Conservation (phyloP, 2,329 filamentous ascomycete species). For the Paracorniculantispora psalliotae region DNA sequence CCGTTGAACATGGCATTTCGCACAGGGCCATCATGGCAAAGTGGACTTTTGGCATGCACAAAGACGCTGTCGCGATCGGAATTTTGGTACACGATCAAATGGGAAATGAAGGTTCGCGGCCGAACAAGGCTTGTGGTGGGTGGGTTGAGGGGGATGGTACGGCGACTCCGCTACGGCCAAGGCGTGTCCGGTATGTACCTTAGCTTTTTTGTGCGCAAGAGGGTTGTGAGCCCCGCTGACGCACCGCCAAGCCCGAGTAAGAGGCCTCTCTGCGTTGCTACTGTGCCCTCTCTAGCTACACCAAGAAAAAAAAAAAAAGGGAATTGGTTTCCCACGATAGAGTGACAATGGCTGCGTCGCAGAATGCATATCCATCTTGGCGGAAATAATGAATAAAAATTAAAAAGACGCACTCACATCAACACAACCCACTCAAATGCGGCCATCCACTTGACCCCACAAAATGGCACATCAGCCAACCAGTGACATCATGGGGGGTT, state of each 20-base stretch:
- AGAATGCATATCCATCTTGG: too few species aligned
- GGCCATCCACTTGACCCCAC: too few species aligned
- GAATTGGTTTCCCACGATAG: too few species aligned
- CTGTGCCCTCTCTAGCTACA: too few species aligned
- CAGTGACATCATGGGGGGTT: conserved; percentile 2
- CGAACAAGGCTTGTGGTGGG: not conserved
- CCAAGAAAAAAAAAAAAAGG: too few species aligned
- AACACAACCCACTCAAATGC: too few species aligned
- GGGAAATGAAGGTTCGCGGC: not conserved
- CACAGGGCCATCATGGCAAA: not conserved
- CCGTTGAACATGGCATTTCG: not conserved
- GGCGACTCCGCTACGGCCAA: not conserved
- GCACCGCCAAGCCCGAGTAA: not conserved
- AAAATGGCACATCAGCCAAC: not conserved
- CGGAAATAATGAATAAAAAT: too few species aligned
- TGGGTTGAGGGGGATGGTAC: not conserved
- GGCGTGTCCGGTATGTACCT: not conserved
- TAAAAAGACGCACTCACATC: too few species aligned
- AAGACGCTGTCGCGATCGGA: conserved; percentile 4
- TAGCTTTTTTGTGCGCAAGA: not conserved
- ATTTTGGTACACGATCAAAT: not conserved
- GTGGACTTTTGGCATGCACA: not conserved
- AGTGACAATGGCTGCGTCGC: too few species aligned
- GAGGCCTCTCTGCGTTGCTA: too few species aligned
- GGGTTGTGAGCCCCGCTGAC: not conserved